Percentiles rank a stretch among this genome's conserved stretches.
These are phyloP conservation scores for Ophiostoma piceae DNA, from an alignment of 2,329 filamentous ascomycete genomes.

Conservation along the genomic window DNA sequence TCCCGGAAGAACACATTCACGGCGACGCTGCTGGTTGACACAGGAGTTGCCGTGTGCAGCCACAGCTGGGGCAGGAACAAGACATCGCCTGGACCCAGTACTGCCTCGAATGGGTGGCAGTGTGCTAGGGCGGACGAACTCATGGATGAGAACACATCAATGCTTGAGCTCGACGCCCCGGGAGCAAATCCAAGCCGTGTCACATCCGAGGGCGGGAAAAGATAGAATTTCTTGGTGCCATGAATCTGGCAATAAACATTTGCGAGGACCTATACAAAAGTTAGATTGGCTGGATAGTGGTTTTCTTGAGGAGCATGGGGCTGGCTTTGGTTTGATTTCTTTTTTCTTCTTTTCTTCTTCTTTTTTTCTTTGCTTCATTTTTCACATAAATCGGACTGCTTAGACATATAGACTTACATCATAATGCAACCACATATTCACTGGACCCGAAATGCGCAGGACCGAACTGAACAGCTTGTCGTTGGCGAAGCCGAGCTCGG, in stretches of 20 bases:
- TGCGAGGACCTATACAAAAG: slow-evolving; percentile 62
- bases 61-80: slow-evolving; percentile 79
- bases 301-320: too few relatives aligned
- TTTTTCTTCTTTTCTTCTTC: background rate
- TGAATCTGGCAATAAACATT: slow-evolving; percentile 77
- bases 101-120: slow-evolving; percentile 62
- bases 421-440: slow-evolving; percentile 88
- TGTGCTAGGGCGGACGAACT: slow-evolving; percentile 37
- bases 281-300: background rate
- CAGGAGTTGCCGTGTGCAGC: slow-evolving; percentile 69
- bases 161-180: slow-evolving; percentile 72
- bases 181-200: slow-evolving; percentile 63
- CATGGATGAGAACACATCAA: slow-evolving; percentile 61
- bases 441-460: slow-evolving; percentile 69
- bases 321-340: background rate
- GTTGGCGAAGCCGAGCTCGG: slow-evolving; percentile 51
- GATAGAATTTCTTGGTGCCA: slow-evolving; percentile 65
- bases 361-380: background rate
- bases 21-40: slow-evolving; percentile 59
- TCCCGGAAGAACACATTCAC: slow-evolving; percentile 88
- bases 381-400: background rate
- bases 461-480: slow-evolving; percentile 72
- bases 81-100: slow-evolving; percentile 65
- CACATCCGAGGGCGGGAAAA: slow-evolving; percentile 76
- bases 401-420: slow-evolving; percentile 50